A percentile compares a stretch with the other conserved stretches of the same genome.
These are phyloP conservation scores for Capsella rubella DNA, from an alignment of 441 rosid genomes.

Conservation along the genomic window DNA sequence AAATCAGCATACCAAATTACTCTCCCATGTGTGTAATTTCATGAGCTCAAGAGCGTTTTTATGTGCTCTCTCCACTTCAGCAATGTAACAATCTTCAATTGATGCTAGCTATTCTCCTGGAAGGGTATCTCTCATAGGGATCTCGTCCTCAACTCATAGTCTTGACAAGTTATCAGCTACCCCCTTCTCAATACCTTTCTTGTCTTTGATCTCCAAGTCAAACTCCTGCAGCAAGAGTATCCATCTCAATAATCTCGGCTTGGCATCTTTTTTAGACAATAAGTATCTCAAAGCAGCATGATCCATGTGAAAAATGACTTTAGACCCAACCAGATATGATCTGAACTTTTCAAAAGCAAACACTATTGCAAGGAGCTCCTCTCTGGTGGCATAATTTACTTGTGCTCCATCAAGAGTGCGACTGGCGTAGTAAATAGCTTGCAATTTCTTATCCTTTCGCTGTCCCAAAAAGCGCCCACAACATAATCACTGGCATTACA, in stretches of 20 bases:
- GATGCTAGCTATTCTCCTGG: neutral
- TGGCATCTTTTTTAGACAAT: neutral
- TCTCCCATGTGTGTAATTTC: neutral
- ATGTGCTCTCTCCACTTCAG: neutral
- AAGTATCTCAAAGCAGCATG: neutral
- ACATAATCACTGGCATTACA: too few species aligned
- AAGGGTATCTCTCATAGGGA: neutral
- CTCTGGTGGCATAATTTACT: neutral
- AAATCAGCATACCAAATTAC: neutral
- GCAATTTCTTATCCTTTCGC: conserved; percentile 15
- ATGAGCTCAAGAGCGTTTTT: neutral
- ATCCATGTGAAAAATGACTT: neutral
- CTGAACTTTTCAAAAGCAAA: conserved; percentile 8
- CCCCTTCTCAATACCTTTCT: neutral
- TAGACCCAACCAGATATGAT: neutral
- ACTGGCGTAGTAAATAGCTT: neutral
- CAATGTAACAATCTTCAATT: neutral
- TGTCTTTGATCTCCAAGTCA: neutral
- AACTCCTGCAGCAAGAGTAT: neutral
- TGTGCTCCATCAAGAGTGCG: neutral
- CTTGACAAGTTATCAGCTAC: neutral
- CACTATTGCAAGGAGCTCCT: neutral
- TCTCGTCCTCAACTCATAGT: neutral
- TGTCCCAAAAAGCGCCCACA: neutral
- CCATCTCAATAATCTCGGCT: neutral